Evolutionary conservation across 495 filamentous ascomycete species (phyloP), one percentile per base, ranked within the genome.

Genomic region (Hypoxylon fragiforme): DNA sequence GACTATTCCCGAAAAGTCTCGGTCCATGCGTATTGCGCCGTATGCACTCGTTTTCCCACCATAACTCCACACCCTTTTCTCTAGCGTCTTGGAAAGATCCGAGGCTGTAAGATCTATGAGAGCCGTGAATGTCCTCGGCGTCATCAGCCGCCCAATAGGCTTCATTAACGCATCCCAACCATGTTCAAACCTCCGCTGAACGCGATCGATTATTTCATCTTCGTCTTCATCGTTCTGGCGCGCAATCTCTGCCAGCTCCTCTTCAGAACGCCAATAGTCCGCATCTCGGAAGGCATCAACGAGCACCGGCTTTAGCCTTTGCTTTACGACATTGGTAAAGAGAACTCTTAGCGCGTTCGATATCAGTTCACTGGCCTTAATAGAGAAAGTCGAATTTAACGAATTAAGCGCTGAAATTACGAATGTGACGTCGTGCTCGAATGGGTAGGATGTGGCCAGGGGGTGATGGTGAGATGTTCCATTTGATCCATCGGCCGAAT

Each of bases 1-100:
- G 8, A 94, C 82, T 38, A 98, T 84, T 0, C 87, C 89, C 1
- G 83, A 77, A 43, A 98, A 80, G 68, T 98, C 94, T 37, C 92
- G 77, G 74, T 97, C 94, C 55, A 98, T 84, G 31, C 91, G 76
- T 3, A 91, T 87, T 7, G 90, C 90, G 2, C 95, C 95, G 16
- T 94, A 80, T 38, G 86, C 83, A 57, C 87, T 95, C 20, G 95
- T 78, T 47, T 87, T 81, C 15, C 89, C 89, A 18, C 87, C 81
- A 64, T 89, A 94, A 41, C 85, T 85, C 86, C 85, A 92, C 22
- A 97, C 84, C 2, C 92, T 74, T 79, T 96, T 97, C 75, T 97
- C 95, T 7, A 98, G 77, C 34, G 91, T 78, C 11, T 69, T 67
- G 0, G 85, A 75, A 2, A 97, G 82, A 67, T 95, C 87, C 1